phyloP scores from a whole-genome alignment of 2,329 filamentous ascomycete species.

The Hymenoscyphus salicellus region DNA sequence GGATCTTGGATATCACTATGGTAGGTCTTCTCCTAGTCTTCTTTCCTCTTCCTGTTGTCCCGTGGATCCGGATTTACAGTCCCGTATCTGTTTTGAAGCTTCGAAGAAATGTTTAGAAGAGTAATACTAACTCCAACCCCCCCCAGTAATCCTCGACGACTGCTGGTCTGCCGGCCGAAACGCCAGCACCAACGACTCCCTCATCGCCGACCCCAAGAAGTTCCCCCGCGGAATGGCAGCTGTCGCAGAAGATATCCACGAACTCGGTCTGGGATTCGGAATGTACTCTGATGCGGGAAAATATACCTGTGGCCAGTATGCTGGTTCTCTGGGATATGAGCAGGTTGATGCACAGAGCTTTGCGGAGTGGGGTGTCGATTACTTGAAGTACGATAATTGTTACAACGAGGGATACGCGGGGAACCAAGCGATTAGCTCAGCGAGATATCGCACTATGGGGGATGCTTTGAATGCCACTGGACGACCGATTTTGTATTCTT shows the following conservation, averaged over 20 bases:
- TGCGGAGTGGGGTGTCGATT: conserved; percentile 51
- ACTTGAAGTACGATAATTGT: conserved; percentile 57
- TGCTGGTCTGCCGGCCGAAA: conserved; percentile 49
- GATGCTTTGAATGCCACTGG: conserved; percentile 38
- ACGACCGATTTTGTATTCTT: conserved; percentile 39
- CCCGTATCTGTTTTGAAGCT: too few species aligned
- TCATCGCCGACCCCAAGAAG: conserved; percentile 41
- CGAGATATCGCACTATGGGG: conserved; percentile 39
- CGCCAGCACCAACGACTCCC: conserved; percentile 41
- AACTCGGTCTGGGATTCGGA: conserved; percentile 48
- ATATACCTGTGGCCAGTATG: conserved; percentile 40
- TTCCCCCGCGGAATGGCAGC: conserved; percentile 48
- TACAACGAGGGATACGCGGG: conserved; percentile 53
- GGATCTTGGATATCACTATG: conserved; percentile 54
- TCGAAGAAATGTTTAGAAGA: too few species aligned
- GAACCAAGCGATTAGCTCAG: conserved; percentile 39
- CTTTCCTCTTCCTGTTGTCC: too few species aligned
- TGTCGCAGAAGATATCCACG: conserved; percentile 48
- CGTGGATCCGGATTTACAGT: too few species aligned
- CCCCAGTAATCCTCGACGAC: conserved; percentile 49
- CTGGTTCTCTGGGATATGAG: conserved; percentile 49
- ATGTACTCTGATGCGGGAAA: conserved; percentile 51
- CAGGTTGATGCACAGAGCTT: conserved; percentile 50
- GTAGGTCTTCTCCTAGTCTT: too few species aligned
- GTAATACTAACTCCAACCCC: too few species aligned